Base-by-base conservation (phyloP, 495 filamentous ascomycete species). In the Extremus antarcticus region DNA sequence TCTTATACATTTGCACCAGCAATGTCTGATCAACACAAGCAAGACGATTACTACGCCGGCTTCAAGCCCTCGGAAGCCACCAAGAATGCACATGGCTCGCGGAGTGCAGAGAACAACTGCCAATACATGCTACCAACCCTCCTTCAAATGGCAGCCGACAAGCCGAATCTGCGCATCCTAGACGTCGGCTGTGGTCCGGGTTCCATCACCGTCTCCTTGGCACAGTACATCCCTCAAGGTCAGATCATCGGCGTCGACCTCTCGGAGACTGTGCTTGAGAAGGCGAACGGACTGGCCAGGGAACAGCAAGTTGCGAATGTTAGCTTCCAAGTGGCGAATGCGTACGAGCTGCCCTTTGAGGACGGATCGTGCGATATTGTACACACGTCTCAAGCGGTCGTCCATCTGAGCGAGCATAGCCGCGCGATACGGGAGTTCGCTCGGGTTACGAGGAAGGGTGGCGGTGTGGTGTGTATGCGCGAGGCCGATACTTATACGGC, bases 161-260 rank as follows among this genome's bases (percentile, higher is more conserved):
- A 49, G 2, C 47, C 57, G 9, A n/a, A 35, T 2, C 16, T 45
- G 11, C 20, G 23, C 4, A 54, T 61, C 3, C 54, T 60, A 2
- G 57, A 60, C 40, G 38, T 60, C 19, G 57, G 57, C 35, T 60
- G 57, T 55, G 57, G 57, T 2, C 54, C 57, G 13, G 57, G 57
- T 17, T 45, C 46, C 15, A 57, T 60, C 59, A 66, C 70, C 1
- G 62, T 55, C 39, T 61, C 54, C 13, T 58, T 74, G 15, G 70
- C 70, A 9, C 9, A 16, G 11, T 25, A 3, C 13, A 15, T 51
- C 10, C 47, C 54, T 2, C 16, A 53, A 2, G 54, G 48, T 2
- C 13, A 25, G 2, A 35, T 57, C 10, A 53, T 22, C 4, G 54
- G 25, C 35, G 3, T 52, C 15, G 54, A 57, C 38, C 4, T 51